Conservation (phyloP, 306 rosid genomes). For the Begonia peltatifolia region DNA sequence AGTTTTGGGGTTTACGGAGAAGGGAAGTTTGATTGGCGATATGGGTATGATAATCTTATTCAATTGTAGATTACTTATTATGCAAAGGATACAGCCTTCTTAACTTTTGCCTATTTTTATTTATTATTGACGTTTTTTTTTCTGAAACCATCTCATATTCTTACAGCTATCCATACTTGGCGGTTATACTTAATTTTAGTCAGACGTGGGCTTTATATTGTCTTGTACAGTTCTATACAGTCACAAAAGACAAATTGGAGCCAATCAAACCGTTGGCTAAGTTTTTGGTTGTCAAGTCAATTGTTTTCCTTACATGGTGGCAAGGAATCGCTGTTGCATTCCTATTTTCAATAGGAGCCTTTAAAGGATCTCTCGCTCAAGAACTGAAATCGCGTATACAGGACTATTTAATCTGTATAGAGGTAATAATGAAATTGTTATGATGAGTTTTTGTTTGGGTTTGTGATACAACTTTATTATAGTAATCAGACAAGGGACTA, state of each 20-base stretch:
- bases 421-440: slow-evolving; percentile 29
- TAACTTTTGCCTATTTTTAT: neutral
- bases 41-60: slow-evolving; percentile 48
- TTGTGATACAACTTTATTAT: neutral
- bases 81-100: neutral
- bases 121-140: slow-evolving; percentile 2
- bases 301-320: slow-evolving; percentile 98
- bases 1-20: slow-evolving; percentile 93
- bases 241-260: slow-evolving; percentile 71
- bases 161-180: slow-evolving; percentile 94
- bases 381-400: slow-evolving; percentile 80
- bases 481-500: too few relatives aligned
- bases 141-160: slow-evolving; percentile 15
- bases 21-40: slow-evolving; percentile 87
- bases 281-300: slow-evolving; percentile 81
- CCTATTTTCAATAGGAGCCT: slow-evolving; percentile 76
- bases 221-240: slow-evolving; percentile 92
- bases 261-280: slow-evolving; percentile 89
- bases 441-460: neutral
- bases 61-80: slow-evolving; percentile 1
- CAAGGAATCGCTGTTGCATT: slow-evolving; percentile 94
- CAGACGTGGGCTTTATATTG: slow-evolving; percentile 98
- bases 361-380: slow-evolving; percentile 71
- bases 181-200: slow-evolving; percentile 87
- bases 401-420: slow-evolving; percentile 94